Base-by-base conservation (phyloP, 2,329 filamentous ascomycete genomes). In the Paramyrothecium sp. region DNA sequence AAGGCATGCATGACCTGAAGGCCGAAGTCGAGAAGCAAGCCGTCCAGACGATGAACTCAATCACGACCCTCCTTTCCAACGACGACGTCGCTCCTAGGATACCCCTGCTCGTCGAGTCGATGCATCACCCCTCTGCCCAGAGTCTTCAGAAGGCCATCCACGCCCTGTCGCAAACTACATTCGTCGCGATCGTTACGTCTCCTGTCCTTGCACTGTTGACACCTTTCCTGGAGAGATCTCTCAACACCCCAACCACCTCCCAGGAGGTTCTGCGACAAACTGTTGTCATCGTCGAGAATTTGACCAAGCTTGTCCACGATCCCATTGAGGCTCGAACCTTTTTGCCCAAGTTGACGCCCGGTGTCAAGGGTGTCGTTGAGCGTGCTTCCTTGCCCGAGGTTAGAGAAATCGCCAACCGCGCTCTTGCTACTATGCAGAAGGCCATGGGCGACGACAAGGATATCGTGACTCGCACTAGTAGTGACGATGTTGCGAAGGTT, bases 1-100 rank as follows among this genome's bases (percentile, higher is more conserved):
- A 81, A 55, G 92, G 92, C 66, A 98, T 99, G 94, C 92, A 97
- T 77, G 95, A 99, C 73, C 82, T 99, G 71, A 99, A 99, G 82
- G 70, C 80, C 51, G 95, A 98, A 70, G 88, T 91, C 30, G 83
- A 87, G 73, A 98, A 97, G 80, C 91, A 96, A 78, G 88, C 95
- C n/a, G 80, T 91, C 69, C 89, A 90, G 75, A 91, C 94, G 52
- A 98, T 99, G 94, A 91, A 85, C 67, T 90, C 92, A 38, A 82
- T 99, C 55, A 96, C 92, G 3, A 89, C 89, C 10, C 86, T 99
- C 17, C 84, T 99, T 51, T 92, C 92, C 70, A 99, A 99, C 81
- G 95, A 99, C 78, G 95, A 99, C 74, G 93, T 99, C 56, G 89
- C 90, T 22, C 93, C 94, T 51, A 87, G 92, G 68, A 93, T 99